Evolutionary conservation across 345 rosid genomes (phyloP), one percentile per base, ranked within the genome.

Genomic region (Aethionema arabicum): DNA sequence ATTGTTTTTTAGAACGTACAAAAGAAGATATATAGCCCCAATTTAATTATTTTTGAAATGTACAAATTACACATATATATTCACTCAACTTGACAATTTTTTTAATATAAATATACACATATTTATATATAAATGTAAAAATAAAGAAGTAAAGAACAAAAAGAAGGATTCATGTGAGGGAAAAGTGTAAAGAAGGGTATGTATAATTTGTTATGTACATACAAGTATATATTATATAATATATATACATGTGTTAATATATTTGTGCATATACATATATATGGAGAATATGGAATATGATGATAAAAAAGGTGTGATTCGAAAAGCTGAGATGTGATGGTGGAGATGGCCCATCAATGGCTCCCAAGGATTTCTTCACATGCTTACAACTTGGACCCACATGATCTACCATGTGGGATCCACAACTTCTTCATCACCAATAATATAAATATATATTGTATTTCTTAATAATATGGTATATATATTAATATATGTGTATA

Each of bases 301-400:
- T 63, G 74, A 70, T 55, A 43, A n/a, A 64, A 64, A 70, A 70
- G 74, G 63, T 50, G 61, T 43, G 37, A 44, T n/a, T n/a, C n/a
- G 48, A 66, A 72, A 72, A 66, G 67, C 57, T 52, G 61, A 52
- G 66, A 72, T 39, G 44, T 59, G 56, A 66, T 52, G 72, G 57
- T 60, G 43, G 72, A 66, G 66, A 59, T 72, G 76, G 66, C 76
- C 66, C 76, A 54, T 72, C 61, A 5, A 72, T 59, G 67, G 58
- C 32, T 59, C 72, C 27, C 40, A 72, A 72, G 74, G 74, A 70
- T 70, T 70, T 72, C 44, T 72, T 66, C 76, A 72, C 76, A 67
- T 72, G 76, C 42, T 33, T 39, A 53, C 64, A 54, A 54, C 40
- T n/a, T 72, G 72, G 76, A 65, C 76, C 72, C 76, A 66, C 76